phyloP scores from a whole-genome alignment of 495 filamentous ascomycete genomes.

The Copromyces sp. region DNA sequence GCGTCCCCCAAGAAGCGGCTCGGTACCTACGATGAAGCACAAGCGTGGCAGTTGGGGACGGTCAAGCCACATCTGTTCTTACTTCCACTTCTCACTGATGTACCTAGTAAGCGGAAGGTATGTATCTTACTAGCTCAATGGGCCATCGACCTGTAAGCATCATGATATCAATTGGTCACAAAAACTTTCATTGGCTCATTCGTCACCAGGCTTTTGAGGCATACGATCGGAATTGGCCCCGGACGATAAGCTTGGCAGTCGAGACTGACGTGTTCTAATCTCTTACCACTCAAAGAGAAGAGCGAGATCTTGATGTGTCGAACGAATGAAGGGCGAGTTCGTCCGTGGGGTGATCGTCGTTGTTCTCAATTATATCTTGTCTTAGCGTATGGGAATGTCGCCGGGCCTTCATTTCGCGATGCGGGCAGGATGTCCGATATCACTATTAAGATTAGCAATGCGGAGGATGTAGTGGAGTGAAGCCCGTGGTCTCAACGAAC shows the following conservation, averaged over 20 bases:
- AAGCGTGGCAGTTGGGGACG: background rate
- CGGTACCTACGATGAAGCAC: background rate
- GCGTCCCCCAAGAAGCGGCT: background rate
- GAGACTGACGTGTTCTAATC: background rate
- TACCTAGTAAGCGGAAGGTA: background rate
- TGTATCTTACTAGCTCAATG: background rate
- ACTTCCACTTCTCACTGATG: background rate
- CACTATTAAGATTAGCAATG: background rate
- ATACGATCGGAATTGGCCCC: background rate
- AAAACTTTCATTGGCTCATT: background rate
- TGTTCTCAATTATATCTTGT: background rate
- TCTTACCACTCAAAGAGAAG: background rate
- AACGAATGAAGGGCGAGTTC: background rate
- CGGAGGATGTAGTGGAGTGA: background rate
- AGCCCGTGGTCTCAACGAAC: background rate
- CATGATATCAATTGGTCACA: background rate
- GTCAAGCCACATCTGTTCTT: background rate
- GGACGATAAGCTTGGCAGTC: background rate
- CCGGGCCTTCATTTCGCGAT: background rate
- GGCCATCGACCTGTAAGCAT: too few species aligned
- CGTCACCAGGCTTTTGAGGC: background rate
- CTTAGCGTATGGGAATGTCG: background rate
- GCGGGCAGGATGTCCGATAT: background rate
- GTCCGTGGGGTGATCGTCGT: background rate
- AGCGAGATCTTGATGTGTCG: background rate